Conservation (phyloP, 108 stramenopile species). For the Skeletonema grethae region DNA sequence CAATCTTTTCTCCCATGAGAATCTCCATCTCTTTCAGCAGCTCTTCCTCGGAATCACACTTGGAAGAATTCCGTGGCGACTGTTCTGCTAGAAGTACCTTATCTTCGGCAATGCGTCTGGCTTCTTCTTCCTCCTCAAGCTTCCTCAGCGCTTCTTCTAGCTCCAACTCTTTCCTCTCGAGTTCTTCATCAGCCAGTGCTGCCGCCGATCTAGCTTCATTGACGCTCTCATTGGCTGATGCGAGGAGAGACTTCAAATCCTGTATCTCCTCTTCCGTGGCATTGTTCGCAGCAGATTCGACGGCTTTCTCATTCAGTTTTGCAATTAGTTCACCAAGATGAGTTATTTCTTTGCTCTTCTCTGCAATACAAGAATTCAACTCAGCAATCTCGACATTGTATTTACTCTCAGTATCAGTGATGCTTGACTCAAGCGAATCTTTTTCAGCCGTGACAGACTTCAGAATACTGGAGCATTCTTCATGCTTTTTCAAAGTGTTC, state of each 20-base stretch:
- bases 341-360: conserved; percentile 12
- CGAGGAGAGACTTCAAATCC: conserved; percentile 65
- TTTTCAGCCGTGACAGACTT: background rate
- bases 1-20: conserved; percentile 53
- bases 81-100: conserved; percentile 27
- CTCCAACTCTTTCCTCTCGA: conserved; percentile 41
- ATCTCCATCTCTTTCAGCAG: conserved; percentile 51
- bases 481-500: conserved; percentile 1
- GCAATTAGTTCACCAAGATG: conserved; percentile 6
- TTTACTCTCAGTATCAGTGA: conserved; percentile 11
- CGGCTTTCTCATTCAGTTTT: conserved; percentile 4
- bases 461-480: conserved; percentile 4
- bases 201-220: conserved; percentile 60
- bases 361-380: conserved; percentile 4
- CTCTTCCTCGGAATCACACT: conserved; percentile 64
- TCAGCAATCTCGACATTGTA: conserved; percentile 2
- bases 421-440: background rate
- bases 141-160: conserved; percentile 45
- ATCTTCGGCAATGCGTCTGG: conserved; percentile 40
- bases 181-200: conserved; percentile 41
- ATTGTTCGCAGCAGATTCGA: conserved; percentile 3
- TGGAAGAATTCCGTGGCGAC: conserved; percentile 33
- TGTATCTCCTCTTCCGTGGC: conserved; percentile 47
- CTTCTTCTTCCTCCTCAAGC: conserved; percentile 41
- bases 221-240: conserved; percentile 59